These are phyloP conservation scores for Plantago elongata DNA, from an alignment of 257 asterid species.

Conservation along the genomic window DNA sequence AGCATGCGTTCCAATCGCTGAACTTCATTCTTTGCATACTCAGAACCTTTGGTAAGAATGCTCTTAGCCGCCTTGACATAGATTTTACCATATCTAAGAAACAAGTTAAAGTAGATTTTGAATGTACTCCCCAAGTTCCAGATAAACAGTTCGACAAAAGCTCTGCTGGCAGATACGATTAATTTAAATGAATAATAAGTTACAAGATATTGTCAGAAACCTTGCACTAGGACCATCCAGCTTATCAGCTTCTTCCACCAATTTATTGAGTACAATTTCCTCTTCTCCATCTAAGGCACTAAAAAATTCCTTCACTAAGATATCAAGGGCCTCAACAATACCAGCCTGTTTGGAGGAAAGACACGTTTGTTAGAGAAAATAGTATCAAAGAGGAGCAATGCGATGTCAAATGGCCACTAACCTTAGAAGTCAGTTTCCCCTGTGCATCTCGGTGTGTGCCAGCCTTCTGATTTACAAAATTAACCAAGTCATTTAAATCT, in stretches of 20 bases:
- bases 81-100: constrained; percentile 65
- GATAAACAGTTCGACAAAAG: too few relatives aligned
- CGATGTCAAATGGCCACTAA: constrained; percentile 26
- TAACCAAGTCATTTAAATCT: constrained; percentile 60
- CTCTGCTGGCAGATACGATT: too few relatives aligned
- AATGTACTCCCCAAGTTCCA: not conserved
- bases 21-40: constrained; percentile 77
- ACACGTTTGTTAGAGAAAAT: constrained; percentile 14
- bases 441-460: constrained; percentile 84
- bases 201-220: constrained; percentile 27
- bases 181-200: not conserved
- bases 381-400: constrained; percentile 4
- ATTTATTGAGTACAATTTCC: constrained; percentile 35
- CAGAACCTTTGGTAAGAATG: constrained; percentile 71
- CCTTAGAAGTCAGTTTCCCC: constrained; percentile 76
- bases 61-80: constrained; percentile 83
- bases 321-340: constrained; percentile 51
- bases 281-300: constrained; percentile 58
- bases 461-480: constrained; percentile 75
- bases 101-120: not conserved
- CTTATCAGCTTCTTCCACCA: constrained; percentile 79
- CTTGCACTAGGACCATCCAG: constrained; percentile 68
- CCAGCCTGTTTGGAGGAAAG: constrained; percentile 61
- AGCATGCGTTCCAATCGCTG: constrained; percentile 75
- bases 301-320: constrained; percentile 66